A percentile compares a stretch with the other conserved stretches of the same genome.
phyloP scores from a whole-genome alignment of 352 stramenopile genomes.

The Globisporangium mamillatum region DNA sequence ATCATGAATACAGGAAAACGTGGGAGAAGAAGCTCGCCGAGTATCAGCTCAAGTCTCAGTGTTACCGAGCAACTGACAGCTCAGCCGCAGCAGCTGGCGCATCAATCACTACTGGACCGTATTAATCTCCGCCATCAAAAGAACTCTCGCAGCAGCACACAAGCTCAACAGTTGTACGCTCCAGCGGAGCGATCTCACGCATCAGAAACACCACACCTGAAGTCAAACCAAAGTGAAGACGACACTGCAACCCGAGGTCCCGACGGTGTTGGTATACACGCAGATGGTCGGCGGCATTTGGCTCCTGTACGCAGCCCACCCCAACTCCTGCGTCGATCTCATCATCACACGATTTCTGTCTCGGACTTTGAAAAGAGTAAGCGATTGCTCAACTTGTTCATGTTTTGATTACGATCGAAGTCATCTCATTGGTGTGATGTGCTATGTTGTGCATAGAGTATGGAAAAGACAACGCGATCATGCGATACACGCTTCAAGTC shows the following conservation, averaged over 20 bases:
- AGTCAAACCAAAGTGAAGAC: constrained; percentile 1
- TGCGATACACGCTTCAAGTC: constrained; percentile 45
- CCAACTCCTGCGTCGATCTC: background rate
- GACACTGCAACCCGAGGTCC: background rate
- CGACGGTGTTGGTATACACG: too few species aligned
- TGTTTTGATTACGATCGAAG: background rate
- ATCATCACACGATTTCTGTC: background rate
- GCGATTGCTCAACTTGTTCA: background rate
- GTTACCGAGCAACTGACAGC: background rate
- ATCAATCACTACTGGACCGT: constrained; percentile 3
- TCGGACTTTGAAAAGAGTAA: constrained; percentile 13
- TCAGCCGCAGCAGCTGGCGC: constrained; percentile 1
- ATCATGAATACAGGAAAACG: constrained; percentile 7
- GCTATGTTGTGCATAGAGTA: constrained; percentile 35
- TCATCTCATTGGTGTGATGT: background rate
- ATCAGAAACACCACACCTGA: background rate
- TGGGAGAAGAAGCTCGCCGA: constrained; percentile 1
- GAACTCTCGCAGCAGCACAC: background rate
- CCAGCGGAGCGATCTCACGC: background rate
- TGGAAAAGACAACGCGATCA: constrained; percentile 34
- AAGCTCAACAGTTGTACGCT: constrained; percentile 4
- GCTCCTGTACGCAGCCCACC: background rate
- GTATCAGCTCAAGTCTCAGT: background rate
- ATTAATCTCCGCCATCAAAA: constrained; percentile 3
- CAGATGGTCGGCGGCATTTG: background rate